A percentile compares a stretch with the other conserved stretches of the same genome.
These are phyloP conservation scores for Plantago lanceolata DNA, from an alignment of 305 asterid species.

Conservation along the genomic window DNA sequence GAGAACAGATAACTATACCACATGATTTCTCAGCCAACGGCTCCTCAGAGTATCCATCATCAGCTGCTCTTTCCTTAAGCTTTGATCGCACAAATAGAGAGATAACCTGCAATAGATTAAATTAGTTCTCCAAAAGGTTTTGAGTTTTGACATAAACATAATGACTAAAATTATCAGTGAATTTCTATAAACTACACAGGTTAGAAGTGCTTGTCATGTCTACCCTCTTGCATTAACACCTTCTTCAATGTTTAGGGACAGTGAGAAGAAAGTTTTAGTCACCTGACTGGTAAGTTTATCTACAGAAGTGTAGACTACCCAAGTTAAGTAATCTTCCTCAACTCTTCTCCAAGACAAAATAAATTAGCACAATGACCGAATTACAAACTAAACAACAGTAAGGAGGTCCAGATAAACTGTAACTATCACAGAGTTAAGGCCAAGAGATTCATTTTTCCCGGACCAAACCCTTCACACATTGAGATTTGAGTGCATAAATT, in stretches of 20 bases:
- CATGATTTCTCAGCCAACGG: slow-evolving; percentile 38
- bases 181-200: background rate
- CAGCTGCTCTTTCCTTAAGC: slow-evolving; percentile 33
- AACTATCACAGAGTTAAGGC: background rate
- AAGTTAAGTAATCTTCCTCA: background rate
- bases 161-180: background rate
- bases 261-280: background rate
- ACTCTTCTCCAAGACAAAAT: background rate
- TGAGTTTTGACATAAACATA: background rate
- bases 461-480: background rate
- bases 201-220: background rate
- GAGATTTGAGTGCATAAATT: slow-evolving; percentile 19
- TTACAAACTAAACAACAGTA: background rate
- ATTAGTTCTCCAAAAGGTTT: slow-evolving; percentile 19
- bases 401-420: background rate
- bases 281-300: background rate
- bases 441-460: background rate
- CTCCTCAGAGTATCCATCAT: slow-evolving; percentile 44
- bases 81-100: slow-evolving; percentile 73
- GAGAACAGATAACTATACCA: slow-evolving; percentile 31
- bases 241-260: slow-evolving; percentile 10
- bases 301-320: background rate
- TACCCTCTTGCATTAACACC: slow-evolving; percentile 1
- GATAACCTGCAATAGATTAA: slow-evolving; percentile 62
- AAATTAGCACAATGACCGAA: background rate